phyloP scores from a whole-genome alignment of 108 stramenopile species.

The Halocafeteria seosinensis region DNA sequence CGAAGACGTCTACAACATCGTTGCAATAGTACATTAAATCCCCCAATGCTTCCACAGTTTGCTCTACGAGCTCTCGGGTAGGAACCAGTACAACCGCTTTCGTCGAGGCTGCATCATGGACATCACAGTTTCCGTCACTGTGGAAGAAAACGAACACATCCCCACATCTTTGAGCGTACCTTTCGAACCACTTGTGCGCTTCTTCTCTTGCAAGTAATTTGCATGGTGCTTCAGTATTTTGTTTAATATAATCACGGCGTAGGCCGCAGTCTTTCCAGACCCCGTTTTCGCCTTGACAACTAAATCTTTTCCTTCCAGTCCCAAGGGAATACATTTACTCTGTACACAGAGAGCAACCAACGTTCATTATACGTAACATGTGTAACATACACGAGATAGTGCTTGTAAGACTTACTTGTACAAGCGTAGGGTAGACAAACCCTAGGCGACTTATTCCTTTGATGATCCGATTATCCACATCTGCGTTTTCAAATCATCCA shows the following conservation, averaged over 20 bases:
- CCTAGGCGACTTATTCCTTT: not conserved
- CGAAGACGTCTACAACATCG: constrained; percentile 52
- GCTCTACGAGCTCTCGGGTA: constrained; percentile 80
- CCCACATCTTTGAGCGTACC: not conserved
- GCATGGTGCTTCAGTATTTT: not conserved
- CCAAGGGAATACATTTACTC: constrained; percentile 4
- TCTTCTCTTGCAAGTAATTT: too few species aligned
- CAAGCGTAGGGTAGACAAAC: not conserved
- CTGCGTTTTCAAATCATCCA: not conserved
- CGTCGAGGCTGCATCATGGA: constrained; percentile 21
- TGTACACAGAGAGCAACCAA: not conserved
- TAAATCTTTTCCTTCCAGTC: constrained; percentile 4
- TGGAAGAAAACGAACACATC: not conserved
- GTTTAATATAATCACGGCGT: constrained; percentile 2
- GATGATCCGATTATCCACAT: not conserved
- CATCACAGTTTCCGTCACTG: not conserved
- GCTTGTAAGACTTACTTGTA: not conserved
- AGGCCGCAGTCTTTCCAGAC: constrained; percentile 12
- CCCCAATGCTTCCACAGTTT: constrained; percentile 49
- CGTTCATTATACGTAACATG: not conserved
- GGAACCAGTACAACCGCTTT: constrained; percentile 79
- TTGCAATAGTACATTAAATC: constrained; percentile 73
- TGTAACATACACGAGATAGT: not conserved
- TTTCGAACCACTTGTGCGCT: not conserved
- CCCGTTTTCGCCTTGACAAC: constrained; percentile 13